phyloP scores from a whole-genome alignment of 331 rosid genomes.

The Malus hybrid region DNA sequence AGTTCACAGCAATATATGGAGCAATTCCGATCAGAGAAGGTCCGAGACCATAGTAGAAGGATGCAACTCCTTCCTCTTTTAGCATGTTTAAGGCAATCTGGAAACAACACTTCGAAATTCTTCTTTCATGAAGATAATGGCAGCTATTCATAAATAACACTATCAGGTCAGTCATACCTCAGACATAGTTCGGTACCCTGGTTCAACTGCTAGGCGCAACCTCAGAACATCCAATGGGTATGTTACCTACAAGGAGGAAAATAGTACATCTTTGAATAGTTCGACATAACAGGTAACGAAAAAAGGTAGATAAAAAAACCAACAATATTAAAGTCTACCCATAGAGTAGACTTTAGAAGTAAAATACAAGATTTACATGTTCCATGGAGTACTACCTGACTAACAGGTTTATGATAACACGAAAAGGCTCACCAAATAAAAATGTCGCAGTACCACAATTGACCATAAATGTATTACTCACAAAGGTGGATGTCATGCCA shows the following conservation, averaged over 20 bases:
- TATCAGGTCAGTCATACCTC: constrained; percentile 46
- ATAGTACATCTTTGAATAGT: neutral
- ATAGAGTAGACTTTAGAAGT: neutral
- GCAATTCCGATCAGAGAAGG: constrained; percentile 84
- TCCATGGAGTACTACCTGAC: neutral
- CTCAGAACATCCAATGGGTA: constrained; percentile 91
- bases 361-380: neutral
- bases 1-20: constrained; percentile 87
- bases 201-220: constrained; percentile 88
- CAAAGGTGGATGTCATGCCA: constrained; percentile 95
- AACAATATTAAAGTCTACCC: neutral
- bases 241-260: constrained; percentile 46
- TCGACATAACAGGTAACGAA: neutral
- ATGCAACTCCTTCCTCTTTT: constrained; percentile 77
- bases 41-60: constrained; percentile 84
- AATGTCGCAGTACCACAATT: neutral
- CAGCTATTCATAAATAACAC: constrained; percentile 6
- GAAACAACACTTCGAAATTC: constrained; percentile 23
- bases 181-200: constrained; percentile 85
- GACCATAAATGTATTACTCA: constrained; percentile 28
- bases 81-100: constrained; percentile 86
- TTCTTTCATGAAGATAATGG: constrained; percentile 4
- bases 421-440: neutral
- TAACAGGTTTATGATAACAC: neutral
- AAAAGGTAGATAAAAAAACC: neutral